Evolutionary conservation across 768 basidiomycete genomes (phyloP).

Genomic region (Auriscalpium microsporum): DNA sequence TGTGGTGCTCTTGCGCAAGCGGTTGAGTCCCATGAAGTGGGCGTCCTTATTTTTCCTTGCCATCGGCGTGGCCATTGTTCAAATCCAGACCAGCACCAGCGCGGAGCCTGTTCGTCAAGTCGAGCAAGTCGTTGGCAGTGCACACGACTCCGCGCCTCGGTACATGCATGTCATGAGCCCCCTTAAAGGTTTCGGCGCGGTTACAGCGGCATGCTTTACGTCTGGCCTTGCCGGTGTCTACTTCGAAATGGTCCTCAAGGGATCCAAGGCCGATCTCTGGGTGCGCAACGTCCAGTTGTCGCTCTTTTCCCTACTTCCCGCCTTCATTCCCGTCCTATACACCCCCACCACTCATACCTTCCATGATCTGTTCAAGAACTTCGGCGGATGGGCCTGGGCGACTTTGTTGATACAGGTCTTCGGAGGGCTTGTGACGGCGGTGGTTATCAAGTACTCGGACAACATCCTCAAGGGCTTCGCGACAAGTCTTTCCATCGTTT

Average conservation of each 20-base stretch:
- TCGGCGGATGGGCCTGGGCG: constrained; percentile 92
- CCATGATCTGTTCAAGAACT: constrained; percentile 67
- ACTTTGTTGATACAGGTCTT: constrained; percentile 86
- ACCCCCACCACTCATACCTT: constrained; percentile 44
- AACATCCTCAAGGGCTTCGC: constrained; percentile 98
- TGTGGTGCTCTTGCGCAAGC: constrained; percentile 71
- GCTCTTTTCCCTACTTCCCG: constrained; percentile 85
- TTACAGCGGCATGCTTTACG: constrained; percentile 79
- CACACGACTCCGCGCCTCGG: constrained; percentile 51
- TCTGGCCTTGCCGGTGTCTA: constrained; percentile 89
- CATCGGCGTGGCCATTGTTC: constrained; percentile 88
- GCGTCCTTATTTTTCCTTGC: constrained; percentile 80
- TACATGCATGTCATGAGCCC: constrained; percentile 74
- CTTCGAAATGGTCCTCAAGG: constrained; percentile 90
- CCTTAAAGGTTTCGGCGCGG: constrained; percentile 74
- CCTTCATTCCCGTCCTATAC: constrained; percentile 72
- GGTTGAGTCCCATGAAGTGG: constrained; percentile 74
- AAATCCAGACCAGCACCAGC: constrained; percentile 65
- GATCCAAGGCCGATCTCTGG: constrained; percentile 79
- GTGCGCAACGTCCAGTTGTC: constrained; percentile 86
- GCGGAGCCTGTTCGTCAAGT: constrained; percentile 19
- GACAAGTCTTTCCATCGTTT: constrained; percentile 85
- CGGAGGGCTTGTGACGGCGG: constrained; percentile 86
- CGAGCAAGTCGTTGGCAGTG: constrained; percentile 50
- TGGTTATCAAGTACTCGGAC: constrained; percentile 96